Evolutionary conservation across 441 rosid species (phyloP).

Genomic region (Biscutella laevigata): DNA sequence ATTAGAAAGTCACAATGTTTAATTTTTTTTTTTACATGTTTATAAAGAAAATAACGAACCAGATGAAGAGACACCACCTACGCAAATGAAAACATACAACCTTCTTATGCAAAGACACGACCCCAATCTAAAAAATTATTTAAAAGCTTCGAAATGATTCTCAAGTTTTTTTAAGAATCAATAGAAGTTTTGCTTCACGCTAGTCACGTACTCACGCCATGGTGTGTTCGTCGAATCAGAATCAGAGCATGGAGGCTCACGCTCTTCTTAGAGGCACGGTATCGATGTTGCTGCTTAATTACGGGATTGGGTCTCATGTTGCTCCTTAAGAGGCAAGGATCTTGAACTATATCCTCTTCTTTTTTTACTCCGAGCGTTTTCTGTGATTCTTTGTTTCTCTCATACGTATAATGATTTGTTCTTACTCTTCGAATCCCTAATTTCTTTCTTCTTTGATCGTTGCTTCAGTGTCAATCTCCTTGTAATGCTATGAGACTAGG

Average conservation of each 20-base stretch:
- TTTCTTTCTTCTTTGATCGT: not conserved
- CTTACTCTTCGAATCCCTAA: constrained; percentile 1
- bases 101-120: too few species aligned
- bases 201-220: too few species aligned
- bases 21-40: too few species aligned
- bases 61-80: too few species aligned
- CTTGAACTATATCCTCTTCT: constrained; percentile 65
- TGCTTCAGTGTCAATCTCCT: not conserved
- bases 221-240: constrained; percentile 97
- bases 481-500: not conserved
- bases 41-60: too few species aligned
- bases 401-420: not conserved
- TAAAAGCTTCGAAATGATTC: too few species aligned
- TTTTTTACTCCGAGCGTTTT: too few species aligned
- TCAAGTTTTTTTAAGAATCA: too few species aligned
- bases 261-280: constrained; percentile 61
- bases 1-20: too few species aligned
- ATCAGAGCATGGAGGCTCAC: constrained; percentile 96
- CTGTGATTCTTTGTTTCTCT: not conserved
- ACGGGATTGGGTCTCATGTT: constrained; percentile 86
- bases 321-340: constrained; percentile 92
- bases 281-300: constrained; percentile 82
- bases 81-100: too few species aligned
- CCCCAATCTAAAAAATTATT: too few species aligned
- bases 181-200: too few species aligned